These are phyloP conservation scores for Jasminum sambac DNA, from an alignment of 257 asterid genomes.

Conservation along the genomic window DNA sequence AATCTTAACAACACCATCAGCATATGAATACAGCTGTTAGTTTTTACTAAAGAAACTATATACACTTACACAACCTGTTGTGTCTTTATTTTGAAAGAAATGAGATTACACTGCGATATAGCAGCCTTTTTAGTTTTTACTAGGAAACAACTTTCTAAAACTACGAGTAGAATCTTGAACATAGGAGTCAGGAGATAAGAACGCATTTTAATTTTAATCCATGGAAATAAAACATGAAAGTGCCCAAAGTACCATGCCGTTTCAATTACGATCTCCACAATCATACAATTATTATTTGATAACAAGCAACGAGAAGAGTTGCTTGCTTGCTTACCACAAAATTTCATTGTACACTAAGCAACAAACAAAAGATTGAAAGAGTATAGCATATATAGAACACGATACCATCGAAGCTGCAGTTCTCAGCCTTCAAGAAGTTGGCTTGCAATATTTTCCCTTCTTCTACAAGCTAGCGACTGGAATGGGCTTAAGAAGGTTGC, in stretches of 20 bases:
- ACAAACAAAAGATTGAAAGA: not conserved
- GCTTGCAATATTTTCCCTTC: slow-evolving; percentile 9
- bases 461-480: slow-evolving; percentile 31
- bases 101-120: slow-evolving; percentile 30
- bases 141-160: not conserved
- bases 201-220: not conserved
- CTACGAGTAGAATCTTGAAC: slow-evolving; percentile 7
- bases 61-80: slow-evolving; percentile 31
- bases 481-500: slow-evolving; percentile 44
- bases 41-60: too few relatives aligned
- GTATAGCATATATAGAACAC: not conserved
- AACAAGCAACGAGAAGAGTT: not conserved
- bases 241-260: not conserved
- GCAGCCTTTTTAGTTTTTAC: slow-evolving; percentile 13
- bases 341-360: not conserved
- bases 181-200: too few relatives aligned
- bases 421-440: not conserved
- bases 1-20: slow-evolving; percentile 26
- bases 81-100: slow-evolving; percentile 32
- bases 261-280: not conserved
- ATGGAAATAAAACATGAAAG: not conserved
- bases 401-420: not conserved
- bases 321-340: not conserved
- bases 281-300: not conserved
- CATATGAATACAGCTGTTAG: too few relatives aligned